phyloP scores from a whole-genome alignment of 495 filamentous ascomycete species.

The Entonaema liquescens region DNA sequence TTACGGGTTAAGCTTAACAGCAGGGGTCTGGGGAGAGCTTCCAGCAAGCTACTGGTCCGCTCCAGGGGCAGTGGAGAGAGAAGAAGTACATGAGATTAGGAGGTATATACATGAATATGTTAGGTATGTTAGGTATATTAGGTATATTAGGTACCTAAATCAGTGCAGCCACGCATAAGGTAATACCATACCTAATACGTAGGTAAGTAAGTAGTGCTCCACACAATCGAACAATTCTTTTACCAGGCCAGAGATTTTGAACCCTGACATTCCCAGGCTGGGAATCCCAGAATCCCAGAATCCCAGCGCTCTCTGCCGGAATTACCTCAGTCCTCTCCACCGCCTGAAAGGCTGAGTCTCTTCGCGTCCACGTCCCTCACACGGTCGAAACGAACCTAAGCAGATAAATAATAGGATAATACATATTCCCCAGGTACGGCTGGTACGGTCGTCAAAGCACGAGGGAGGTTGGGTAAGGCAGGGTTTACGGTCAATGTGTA shows the following conservation, averaged over 20 bases:
- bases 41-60: conserved; percentile 21
- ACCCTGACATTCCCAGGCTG: neutral
- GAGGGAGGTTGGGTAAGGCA: conserved; percentile 16
- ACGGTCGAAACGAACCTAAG: conserved; percentile 19
- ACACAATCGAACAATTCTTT: conserved; percentile 19
- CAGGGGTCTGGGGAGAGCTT: conserved; percentile 38
- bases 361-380: conserved; percentile 13
- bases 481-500: neutral
- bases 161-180: conserved; percentile 20
- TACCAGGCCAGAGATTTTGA: conserved; percentile 19
- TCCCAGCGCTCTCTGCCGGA: conserved; percentile 15
- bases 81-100: neutral
- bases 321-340: conserved; percentile 35
- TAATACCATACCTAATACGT: no score
- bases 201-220: conserved; percentile 16
- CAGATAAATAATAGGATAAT: conserved; percentile 1
- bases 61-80: conserved; percentile 11
- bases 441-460: neutral
- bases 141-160: no score
- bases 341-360: conserved; percentile 15
- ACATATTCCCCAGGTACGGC: no score
- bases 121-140: no score
- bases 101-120: neutral
- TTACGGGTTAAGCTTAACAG: conserved; percentile 26
- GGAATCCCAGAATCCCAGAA: no score